Evolutionary conservation across 768 basidiomycete species (phyloP).

Genomic region (Trametes punicea): DNA sequence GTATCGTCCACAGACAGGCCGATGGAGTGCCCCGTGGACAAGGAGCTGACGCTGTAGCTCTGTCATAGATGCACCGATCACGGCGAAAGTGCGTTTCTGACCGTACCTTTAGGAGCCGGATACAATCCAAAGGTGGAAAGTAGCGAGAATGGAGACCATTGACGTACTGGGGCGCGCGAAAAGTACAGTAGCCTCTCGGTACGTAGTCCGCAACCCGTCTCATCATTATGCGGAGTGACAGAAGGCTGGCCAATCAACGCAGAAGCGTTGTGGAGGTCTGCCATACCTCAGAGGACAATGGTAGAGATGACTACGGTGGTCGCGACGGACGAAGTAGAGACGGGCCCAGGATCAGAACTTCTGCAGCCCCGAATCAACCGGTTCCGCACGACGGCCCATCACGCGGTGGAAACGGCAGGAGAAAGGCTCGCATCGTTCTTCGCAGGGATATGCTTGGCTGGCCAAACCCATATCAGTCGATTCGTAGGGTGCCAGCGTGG

Average conservation of each 20-base stretch:
- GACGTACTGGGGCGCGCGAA: background rate
- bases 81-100: background rate
- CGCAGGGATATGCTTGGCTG: background rate
- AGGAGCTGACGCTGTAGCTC: background rate
- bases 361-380: too few species aligned
- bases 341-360: too few species aligned
- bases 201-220: too few species aligned
- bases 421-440: background rate
- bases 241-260: too few species aligned
- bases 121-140: background rate
- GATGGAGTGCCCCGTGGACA: background rate
- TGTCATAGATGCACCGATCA: background rate
- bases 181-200: background rate
- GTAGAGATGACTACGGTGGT: too few species aligned
- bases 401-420: conserved; percentile 4
- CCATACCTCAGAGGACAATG: too few species aligned
- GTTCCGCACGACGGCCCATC: conserved; percentile 2
- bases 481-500: background rate
- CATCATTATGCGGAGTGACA: too few species aligned
- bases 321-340: too few species aligned
- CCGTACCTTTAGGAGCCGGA: background rate
- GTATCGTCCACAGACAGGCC: background rate
- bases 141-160: conserved; percentile 1
- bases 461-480: conserved; percentile 7
- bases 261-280: too few species aligned